These are phyloP conservation scores for Thinopyrum obtusiflorum DNA, from an alignment of 202 grass and related monocot species.

Conservation along the genomic window DNA sequence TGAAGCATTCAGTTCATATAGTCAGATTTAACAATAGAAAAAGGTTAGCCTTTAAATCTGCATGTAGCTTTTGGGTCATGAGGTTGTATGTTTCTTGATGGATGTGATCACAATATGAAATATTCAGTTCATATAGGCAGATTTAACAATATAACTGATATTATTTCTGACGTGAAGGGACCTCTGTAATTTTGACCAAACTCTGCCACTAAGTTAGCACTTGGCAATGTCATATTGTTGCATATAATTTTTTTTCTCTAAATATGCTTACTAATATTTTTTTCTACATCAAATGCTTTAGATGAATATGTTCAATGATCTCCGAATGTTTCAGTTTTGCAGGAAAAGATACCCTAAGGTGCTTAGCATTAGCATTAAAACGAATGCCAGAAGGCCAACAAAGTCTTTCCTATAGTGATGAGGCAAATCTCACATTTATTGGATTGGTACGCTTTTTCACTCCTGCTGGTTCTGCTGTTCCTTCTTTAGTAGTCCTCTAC, in stretches of 20 bases:
- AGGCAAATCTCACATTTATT: constrained; percentile 94
- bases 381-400: constrained; percentile 83
- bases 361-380: constrained; percentile 93
- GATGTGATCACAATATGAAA: neutral
- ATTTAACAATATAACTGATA: constrained; percentile 5
- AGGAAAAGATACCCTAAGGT: constrained; percentile 86
- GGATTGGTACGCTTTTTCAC: constrained; percentile 67
- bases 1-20: constrained; percentile 25
- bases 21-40: neutral
- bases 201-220: neutral
- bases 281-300: neutral
- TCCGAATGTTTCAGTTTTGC: constrained; percentile 68
- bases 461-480: constrained; percentile 3
- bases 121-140: constrained; percentile 17
- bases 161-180: constrained; percentile 5
- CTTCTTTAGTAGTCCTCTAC: neutral
- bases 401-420: constrained; percentile 76
- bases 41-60: neutral
- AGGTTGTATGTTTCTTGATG: constrained; percentile 26
- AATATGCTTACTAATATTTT: neutral
- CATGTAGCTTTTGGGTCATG: constrained; percentile 15
- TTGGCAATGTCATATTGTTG: neutral
- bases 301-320: constrained; percentile 37
- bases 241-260: neutral
- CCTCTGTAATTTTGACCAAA: constrained; percentile 21